Evolutionary conservation across 2,329 filamentous ascomycete species (phyloP), one percentile per base, ranked within the genome.

Genomic region (Alternaria arbusti): DNA sequence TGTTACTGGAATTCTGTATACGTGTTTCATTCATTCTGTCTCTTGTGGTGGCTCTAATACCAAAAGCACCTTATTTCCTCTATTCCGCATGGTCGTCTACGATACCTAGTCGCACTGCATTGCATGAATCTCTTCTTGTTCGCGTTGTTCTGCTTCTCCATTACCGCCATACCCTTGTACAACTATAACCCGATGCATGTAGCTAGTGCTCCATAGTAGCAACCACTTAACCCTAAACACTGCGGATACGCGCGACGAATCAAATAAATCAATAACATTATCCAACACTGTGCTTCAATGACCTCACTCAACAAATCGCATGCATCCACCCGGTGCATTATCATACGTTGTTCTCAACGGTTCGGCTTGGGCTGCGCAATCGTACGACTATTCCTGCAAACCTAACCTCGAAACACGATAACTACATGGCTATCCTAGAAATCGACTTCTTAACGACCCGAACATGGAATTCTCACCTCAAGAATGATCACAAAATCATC

Each of bases 131-230:
- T 32, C 28, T 36, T 63, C 52, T 52, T 26, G 28, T 59, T 43
- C 30, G 13, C 45, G 25, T 47, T n/a, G 17, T 23, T 54, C 59
- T 50, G 30, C 46, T 32, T 40, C 15, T 30, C 28, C n/a, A 25
- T 50, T 40, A 43, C 20, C 17, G 15, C 30, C 57, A 65, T 67
- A 67, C 56, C 62, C 62, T 54, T 67, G 65, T 67, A 67, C 63
- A 63, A 67, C 51, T 66, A 64, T 64, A 61, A 57, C 61, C 54
- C n/a, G 23, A 44, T 40, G 12, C 20, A 47, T 58, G 30, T 57
- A 52, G 28, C 32, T 51, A 58, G 49, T 52, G 28, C 30, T 28
- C 25, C 44, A 26, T 32, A 58, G 30, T 44, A 51, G 46, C 30
- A 44, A 43, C 20, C 17, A 40, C 40, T 57, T 15, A 23, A 17